phyloP scores from a whole-genome alignment of 2,329 filamentous ascomycete genomes.

The Cladosporium austrohemisphaericum region DNA sequence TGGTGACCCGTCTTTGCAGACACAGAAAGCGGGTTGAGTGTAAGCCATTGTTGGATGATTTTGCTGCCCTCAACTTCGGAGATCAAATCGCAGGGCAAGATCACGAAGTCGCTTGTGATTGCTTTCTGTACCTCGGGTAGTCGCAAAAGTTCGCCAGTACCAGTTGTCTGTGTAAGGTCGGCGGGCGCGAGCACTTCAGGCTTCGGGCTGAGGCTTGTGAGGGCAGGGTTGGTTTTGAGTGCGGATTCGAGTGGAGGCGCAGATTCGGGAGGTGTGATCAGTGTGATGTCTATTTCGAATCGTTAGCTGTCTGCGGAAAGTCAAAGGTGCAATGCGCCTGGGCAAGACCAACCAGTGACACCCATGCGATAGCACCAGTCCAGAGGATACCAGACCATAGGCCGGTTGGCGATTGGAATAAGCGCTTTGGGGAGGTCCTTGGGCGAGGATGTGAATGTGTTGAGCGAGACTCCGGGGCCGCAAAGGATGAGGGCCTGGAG shows the following conservation, averaged over 20 bases:
- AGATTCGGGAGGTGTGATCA: conserved; percentile 57
- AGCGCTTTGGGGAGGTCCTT: conserved; percentile 79
- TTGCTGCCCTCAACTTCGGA: conserved; percentile 82
- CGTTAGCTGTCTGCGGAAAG: background rate
- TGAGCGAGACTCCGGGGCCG: conserved; percentile 75
- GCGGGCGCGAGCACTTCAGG: conserved; percentile 73
- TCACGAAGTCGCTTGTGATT: conserved; percentile 80
- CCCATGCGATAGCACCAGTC: conserved; percentile 82
- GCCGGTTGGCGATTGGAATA: conserved; percentile 75
- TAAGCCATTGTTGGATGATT: conserved; percentile 88
- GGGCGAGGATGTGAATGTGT: conserved; percentile 76
- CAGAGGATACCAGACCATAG: conserved; percentile 86
- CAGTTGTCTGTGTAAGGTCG: conserved; percentile 75
- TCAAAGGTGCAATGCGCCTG: background rate
- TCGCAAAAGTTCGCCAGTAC: conserved; percentile 83
- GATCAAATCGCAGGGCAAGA: conserved; percentile 89
- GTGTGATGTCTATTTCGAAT: conserved; percentile 46
- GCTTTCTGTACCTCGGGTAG: conserved; percentile 75
- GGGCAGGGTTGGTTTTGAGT: conserved; percentile 71
- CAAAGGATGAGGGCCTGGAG: conserved; percentile 81
- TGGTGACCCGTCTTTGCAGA: conserved; percentile 56
- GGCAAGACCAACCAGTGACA: conserved; percentile 57
- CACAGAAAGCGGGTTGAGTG: conserved; percentile 52
- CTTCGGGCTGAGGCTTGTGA: conserved; percentile 68
- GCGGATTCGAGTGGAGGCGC: conserved; percentile 64